Base-by-base conservation (phyloP, 805 yeast species). In the Zygoascus flipseniorum region DNA sequence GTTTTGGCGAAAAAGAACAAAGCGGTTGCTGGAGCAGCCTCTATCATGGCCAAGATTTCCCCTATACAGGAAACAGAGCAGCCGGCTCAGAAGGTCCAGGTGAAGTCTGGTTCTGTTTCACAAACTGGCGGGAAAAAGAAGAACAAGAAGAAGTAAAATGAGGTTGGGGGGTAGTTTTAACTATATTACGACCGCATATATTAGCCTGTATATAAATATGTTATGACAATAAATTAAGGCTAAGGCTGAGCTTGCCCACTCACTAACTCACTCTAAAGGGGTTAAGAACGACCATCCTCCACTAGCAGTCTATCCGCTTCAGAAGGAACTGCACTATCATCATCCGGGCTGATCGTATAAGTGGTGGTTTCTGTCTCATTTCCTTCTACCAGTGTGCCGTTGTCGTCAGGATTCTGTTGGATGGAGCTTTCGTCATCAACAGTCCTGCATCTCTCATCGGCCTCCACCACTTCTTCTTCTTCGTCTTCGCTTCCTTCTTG, bases 1-100 rank as follows among this genome's bases (percentile, higher is more conserved):
- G 64, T 61, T 18, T 55, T 64, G 45, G 50, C 41, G 10, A 51
- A 49, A 9, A 16, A 19, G 10, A n/a, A 11, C n/a, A 20, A 23
- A 14, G 28, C 47, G 5, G 26, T 39, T 14, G 26, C 26, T 20
- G 72, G 72, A 6, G 3, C 62, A n/a, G 69, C 70, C 16, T 52
- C 60, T 31, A 39, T 62, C 13, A 65, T 67, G 70, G 60, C 64
- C 45, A 62, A 56, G 16, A 54, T 54, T 5, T 67, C 61, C 52
- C 58, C 54, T 18, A 18, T 18, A n/a, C 16, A 35, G 14, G 45
- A 48, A 19, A 19, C 44, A 5, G 50, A 19, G 31, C n/a, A n/a
- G 11, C 16, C 52, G 43, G 47, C 46, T 26, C 53, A 42, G 23
- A 23, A 48, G 41, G 43, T 20, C 20, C 47, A 46, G 35, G 18